Evolutionary conservation across 2,329 filamentous ascomycete species (phyloP).

Genomic region (Xylaria sp.): DNA sequence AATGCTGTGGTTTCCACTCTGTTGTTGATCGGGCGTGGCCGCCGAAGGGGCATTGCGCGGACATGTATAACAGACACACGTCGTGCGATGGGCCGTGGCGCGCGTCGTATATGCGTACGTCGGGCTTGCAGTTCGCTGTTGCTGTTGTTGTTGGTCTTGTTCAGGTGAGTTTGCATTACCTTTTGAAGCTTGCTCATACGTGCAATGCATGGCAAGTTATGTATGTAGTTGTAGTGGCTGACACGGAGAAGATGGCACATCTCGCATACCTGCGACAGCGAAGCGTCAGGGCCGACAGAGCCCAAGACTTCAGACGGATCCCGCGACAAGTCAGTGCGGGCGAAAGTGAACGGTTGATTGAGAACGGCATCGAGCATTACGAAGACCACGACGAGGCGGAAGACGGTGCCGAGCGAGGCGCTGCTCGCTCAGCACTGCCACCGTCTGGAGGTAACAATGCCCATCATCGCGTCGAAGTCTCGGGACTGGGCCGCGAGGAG

Average conservation of each 20-base stretch:
- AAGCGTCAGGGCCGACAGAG: background rate
- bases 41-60: constrained; percentile 35
- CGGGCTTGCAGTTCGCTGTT: constrained; percentile 51
- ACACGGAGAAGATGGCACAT: constrained; percentile 24
- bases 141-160: constrained; percentile 49
- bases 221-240: constrained; percentile 16
- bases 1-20: constrained; percentile 61
- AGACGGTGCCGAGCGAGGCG: background rate
- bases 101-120: constrained; percentile 46
- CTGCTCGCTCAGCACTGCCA: constrained; percentile 9
- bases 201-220: constrained; percentile 8
- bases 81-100: constrained; percentile 54
- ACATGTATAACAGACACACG: constrained; percentile 40
- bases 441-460: constrained; percentile 9
- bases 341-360: constrained; percentile 19
- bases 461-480: constrained; percentile 15
- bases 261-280: constrained; percentile 26
- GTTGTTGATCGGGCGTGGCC: constrained; percentile 58
- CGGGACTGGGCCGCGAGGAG: constrained; percentile 14
- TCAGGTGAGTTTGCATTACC: constrained; percentile 42
- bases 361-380: constrained; percentile 14
- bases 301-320: constrained; percentile 14
- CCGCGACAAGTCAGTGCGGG: constrained; percentile 8
- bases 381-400: constrained; percentile 16
- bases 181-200: too few relatives aligned